Percentiles rank a stretch among this genome's conserved stretches.
phyloP scores from a whole-genome alignment of 139 green algal genomes.

The Marvania coccoides region DNA sequence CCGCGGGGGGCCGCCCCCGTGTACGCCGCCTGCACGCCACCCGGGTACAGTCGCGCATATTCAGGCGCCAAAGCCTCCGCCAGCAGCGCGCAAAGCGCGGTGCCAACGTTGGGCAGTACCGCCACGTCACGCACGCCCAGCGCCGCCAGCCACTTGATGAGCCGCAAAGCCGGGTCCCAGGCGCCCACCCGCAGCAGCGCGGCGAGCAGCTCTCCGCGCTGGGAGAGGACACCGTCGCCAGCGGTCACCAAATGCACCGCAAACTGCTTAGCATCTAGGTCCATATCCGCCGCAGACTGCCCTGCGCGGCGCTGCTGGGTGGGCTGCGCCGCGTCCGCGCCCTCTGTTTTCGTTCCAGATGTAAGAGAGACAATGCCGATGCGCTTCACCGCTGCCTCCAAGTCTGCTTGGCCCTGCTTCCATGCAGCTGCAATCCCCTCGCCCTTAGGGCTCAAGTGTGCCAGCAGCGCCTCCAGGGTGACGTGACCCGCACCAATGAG shows the following conservation, averaged over 20 bases:
- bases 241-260: slow-evolving; percentile 5
- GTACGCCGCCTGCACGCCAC: neutral
- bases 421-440: slow-evolving; percentile 25
- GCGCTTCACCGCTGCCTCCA: slow-evolving; percentile 31
- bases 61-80: neutral
- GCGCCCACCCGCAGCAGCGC: slow-evolving; percentile 44
- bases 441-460: slow-evolving; percentile 51
- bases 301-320: neutral
- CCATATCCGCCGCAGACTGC: slow-evolving; percentile 30
- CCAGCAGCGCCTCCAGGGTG: slow-evolving; percentile 47
- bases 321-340: neutral
- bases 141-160: slow-evolving; percentile 30
- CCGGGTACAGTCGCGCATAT: neutral
- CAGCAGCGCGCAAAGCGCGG: slow-evolving; percentile 27
- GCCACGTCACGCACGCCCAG: slow-evolving; percentile 32
- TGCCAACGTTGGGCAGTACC: slow-evolving; percentile 27
- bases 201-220: slow-evolving; percentile 46
- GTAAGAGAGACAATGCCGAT: slow-evolving; percentile 59
- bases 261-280: slow-evolving; percentile 33
- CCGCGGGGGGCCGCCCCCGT: neutral
- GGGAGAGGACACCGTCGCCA: slow-evolving; percentile 11
- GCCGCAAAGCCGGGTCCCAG: slow-evolving; percentile 21
- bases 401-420: slow-evolving; percentile 7
- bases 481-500: slow-evolving; percentile 31
- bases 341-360: neutral